phyloP scores from a whole-genome alignment of 179 eudicot genomes.

The Spergularia azorica region DNA sequence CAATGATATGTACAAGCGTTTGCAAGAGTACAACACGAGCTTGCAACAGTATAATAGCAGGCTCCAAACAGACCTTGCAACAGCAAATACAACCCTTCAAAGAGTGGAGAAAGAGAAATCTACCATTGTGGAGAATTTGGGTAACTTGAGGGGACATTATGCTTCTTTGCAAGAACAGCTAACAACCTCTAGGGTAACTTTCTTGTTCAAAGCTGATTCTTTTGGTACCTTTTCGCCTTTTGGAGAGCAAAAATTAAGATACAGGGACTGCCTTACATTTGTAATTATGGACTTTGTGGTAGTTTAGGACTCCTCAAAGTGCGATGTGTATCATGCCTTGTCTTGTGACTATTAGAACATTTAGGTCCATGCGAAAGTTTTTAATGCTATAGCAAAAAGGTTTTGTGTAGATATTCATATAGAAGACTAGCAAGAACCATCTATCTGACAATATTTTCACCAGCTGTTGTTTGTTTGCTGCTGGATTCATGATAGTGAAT shows the following conservation, averaged over 20 bases:
- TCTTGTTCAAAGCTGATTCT: background rate
- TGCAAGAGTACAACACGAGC: slow-evolving; percentile 75
- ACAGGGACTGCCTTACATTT: too few relatives aligned
- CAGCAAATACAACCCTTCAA: slow-evolving; percentile 50
- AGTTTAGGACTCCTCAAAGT: background rate
- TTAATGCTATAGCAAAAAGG: too few relatives aligned
- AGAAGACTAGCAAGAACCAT: background rate
- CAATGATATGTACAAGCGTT: slow-evolving; percentile 65
- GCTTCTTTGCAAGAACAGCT: slow-evolving; percentile 62
- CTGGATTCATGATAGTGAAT: background rate
- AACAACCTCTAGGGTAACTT: slow-evolving; percentile 48
- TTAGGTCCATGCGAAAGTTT: background rate
- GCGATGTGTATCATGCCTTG: background rate
- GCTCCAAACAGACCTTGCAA: slow-evolving; percentile 66
- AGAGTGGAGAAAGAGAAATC: slow-evolving; percentile 64
- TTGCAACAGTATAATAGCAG: slow-evolving; percentile 71
- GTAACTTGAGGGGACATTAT: slow-evolving; percentile 59
- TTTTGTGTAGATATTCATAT: background rate
- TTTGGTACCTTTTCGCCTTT: background rate
- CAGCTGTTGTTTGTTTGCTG: background rate
- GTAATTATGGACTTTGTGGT: background rate
- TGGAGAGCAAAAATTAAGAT: too few relatives aligned
- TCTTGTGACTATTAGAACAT: background rate
- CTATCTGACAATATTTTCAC: background rate
- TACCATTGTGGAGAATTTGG: slow-evolving; percentile 55